These are phyloP conservation scores for Diaporthe caulivora DNA, from an alignment of 2,329 filamentous ascomycete species.

Conservation along the genomic window DNA sequence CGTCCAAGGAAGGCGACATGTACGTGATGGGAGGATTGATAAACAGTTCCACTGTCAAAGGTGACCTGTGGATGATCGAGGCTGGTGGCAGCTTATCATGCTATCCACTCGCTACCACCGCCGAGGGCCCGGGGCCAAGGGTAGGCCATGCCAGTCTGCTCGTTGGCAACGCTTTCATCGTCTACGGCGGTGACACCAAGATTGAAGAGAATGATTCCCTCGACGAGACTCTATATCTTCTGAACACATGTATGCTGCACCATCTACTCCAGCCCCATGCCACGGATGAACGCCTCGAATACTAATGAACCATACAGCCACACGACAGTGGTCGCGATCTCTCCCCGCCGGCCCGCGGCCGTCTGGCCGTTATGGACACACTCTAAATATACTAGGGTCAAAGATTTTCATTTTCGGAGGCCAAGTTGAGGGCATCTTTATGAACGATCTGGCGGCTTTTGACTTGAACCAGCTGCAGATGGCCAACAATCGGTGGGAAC, in stretches of 20 bases:
- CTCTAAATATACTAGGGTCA: conserved; percentile 94
- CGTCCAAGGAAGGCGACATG: conserved; percentile 96
- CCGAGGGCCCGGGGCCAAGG: conserved; percentile 93
- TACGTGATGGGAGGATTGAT: conserved; percentile 98
- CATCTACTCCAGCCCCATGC: not conserved
- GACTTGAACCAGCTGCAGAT: conserved; percentile 95
- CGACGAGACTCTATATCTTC: conserved; percentile 94
- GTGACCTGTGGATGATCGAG: conserved; percentile 98
- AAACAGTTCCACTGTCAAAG: conserved; percentile 94
- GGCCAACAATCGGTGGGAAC: conserved; percentile 92
- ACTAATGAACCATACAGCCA: conserved; percentile 70
- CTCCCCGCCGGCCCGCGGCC: conserved; percentile 88
- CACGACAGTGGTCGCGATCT: conserved; percentile 96
- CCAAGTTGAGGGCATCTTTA: conserved; percentile 96
- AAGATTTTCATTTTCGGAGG: conserved; percentile 98
- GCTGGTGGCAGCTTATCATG: conserved; percentile 89
- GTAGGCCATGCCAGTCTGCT: conserved; percentile 94
- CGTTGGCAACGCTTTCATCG: conserved; percentile 98
- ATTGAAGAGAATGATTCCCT: conserved; percentile 91
- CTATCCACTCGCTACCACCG: conserved; percentile 90
- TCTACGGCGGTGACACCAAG: conserved; percentile 98
- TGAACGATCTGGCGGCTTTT: conserved; percentile 96
- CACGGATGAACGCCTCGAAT: not conserved
- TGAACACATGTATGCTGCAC: conserved; percentile 89
- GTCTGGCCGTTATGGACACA: conserved; percentile 93